Evolutionary conservation across 176 grass and related monocot species (phyloP), one percentile per base, ranked within the genome.

Genomic region (Ampelocalamus luodianensis): DNA sequence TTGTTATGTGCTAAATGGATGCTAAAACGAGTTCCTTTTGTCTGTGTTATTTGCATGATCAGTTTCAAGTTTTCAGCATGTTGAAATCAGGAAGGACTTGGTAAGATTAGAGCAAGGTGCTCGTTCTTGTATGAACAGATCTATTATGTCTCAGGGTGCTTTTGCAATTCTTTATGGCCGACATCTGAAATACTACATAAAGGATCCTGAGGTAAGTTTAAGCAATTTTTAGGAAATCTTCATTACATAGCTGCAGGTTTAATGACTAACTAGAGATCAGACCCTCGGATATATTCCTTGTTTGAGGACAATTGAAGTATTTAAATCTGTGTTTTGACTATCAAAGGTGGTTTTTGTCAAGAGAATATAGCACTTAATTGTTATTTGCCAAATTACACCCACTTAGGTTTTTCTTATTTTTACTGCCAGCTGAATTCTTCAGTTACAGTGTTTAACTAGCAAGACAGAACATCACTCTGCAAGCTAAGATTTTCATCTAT

Each of bases 121-220:
- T 40, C 79, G 36, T 18, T 83, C 94, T 81, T 90, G 56, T 83
- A 97, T 92, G 83, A 94, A 90, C 79, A 80, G 94, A 70, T 71
- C 85, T 68, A 94, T 94, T 50, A 84, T 89, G 73, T 87, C 80
- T 32, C 80, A 68, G 13, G 89, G 87, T 67, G 91, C 91, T 81
- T 90, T 97, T 63, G 94, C 92, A 29, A 46, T 97, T 88, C 55
- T 97, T 36, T 97, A 97, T 85, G 92, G 94, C 24, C 85, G 60
- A 15, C 66, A 14, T 79, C 26, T 92, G 85, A 97, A 94, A 69
- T 90, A 94, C 82, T 97, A 89, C 70, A 90, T 97, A 55, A 97
- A 86, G 72, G 89, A 85, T 58, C 37, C 80, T 29, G 85, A 94
- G 92, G 94, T 97, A 92, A 71, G 17, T 15, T 68, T 36, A 82